A percentile compares a stretch with the other conserved stretches of the same genome.
Evolutionary conservation across 1,284 basidiomycete species (phyloP).

Genomic region (Moesziomyces antarcticus): DNA sequence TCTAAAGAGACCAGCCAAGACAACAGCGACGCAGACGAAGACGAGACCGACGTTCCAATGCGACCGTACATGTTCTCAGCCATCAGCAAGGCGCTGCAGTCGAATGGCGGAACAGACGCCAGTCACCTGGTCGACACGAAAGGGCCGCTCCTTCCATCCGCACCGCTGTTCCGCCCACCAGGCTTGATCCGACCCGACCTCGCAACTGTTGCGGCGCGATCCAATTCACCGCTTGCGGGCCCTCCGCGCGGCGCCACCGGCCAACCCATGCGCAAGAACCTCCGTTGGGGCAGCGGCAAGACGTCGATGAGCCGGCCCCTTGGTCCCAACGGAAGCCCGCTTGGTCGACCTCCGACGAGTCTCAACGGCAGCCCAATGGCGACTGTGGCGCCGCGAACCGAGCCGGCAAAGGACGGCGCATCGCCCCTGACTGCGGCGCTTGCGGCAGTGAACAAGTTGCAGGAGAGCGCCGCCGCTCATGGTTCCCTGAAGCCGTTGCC

Average conservation of each 20-base stretch:
- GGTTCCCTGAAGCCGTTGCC: not conserved
- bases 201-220: conserved; percentile 38
- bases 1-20: conserved; percentile 30
- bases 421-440: too few relatives aligned
- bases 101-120: conserved; percentile 20
- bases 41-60: conserved; percentile 20
- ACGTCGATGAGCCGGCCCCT: conserved; percentile 54
- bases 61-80: conserved; percentile 47
- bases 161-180: conserved; percentile 29
- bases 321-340: conserved; percentile 40
- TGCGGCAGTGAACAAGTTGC: too few relatives aligned
- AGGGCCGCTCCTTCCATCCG: conserved; percentile 33
- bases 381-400: conserved; percentile 4
- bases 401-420: too few relatives aligned
- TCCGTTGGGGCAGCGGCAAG: conserved; percentile 66
- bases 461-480: not conserved
- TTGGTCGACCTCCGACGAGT: conserved; percentile 24
- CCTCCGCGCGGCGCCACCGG: conserved; percentile 48
- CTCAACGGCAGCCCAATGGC: conserved; percentile 33
- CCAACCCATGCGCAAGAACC: conserved; percentile 63
- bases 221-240: conserved; percentile 50
- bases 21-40: conserved; percentile 39
- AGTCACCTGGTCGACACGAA: conserved; percentile 12
- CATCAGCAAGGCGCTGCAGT: conserved; percentile 42
- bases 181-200: conserved; percentile 30